Evolutionary conservation across 1,284 basidiomycete genomes (phyloP).

Genomic region (Ustilago xerochloae): DNA sequence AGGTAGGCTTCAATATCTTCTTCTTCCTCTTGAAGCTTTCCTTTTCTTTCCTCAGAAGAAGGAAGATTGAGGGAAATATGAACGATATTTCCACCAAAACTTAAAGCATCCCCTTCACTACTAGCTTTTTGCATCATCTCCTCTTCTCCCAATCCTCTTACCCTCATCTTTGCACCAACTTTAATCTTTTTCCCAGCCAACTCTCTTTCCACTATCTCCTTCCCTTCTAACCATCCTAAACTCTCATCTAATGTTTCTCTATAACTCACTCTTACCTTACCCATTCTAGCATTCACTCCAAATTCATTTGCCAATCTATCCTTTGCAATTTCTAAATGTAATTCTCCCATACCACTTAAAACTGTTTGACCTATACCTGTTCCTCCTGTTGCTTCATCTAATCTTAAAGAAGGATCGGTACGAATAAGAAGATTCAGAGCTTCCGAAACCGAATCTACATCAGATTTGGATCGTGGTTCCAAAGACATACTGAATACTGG

Average conservation of each 20-base stretch:
- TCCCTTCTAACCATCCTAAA: conserved; percentile 12
- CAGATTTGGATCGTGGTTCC: conserved; percentile 69
- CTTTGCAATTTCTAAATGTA: conserved; percentile 88
- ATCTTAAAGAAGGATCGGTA: conserved; percentile 84
- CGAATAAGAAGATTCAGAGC: conserved; percentile 81
- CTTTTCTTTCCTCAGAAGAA: neutral
- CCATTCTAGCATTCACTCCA: conserved; percentile 81
- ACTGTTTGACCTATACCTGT: conserved; percentile 79
- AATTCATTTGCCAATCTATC: conserved; percentile 82
- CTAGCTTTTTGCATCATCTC: conserved; percentile 15
- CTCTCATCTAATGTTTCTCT: conserved; percentile 76
- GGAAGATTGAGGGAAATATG: conserved; percentile 22
- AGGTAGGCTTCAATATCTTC: conserved; percentile 30
- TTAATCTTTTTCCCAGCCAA: conserved; percentile 58
- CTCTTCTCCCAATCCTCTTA: conserved; percentile 38
- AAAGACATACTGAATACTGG: conserved; percentile 74
- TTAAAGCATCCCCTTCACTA: conserved; percentile 17
- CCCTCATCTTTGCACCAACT: conserved; percentile 37
- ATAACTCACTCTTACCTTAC: conserved; percentile 81
- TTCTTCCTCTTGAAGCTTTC: conserved; percentile 5
- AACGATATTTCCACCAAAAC: conserved; percentile 54
- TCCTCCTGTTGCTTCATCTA: conserved; percentile 64
- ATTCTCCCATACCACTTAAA: conserved; percentile 82
- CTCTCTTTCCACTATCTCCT: conserved; percentile 58
- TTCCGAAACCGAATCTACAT: conserved; percentile 79